Evolutionary conservation across 1,284 basidiomycete genomes (phyloP), one percentile per base, ranked within the genome.

Genomic region (Vanrija sp.): DNA sequence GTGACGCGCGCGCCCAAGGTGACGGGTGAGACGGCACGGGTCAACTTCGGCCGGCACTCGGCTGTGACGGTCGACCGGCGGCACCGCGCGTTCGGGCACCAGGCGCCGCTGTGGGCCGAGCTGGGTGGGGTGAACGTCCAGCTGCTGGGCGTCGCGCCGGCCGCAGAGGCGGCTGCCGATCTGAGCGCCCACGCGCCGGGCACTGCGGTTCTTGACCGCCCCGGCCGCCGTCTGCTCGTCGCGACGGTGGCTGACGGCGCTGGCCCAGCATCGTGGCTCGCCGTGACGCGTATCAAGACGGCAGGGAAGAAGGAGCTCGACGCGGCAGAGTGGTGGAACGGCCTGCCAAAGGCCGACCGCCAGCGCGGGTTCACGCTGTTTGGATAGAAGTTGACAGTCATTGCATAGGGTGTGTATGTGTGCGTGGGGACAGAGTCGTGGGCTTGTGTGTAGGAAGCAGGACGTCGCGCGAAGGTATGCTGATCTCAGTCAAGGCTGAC

Each of bases 41-140:
- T 91, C 34, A 71, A 86, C 61, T 92, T 89, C 71, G 46, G 58
- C 0, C 83, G 84, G 78, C 79, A 82, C 2, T 86, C 87, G 0
- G 66, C 74, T 7, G 71, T 77, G n/a, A 80, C 91, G 16, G 77
- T 81, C 1, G 59, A 61, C 18, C 76, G 83, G 38, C 77, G 83
- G 7, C 81, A 86, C 66, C 80, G 85, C n/a, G 91, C 83, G 0
- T 83, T 92, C 43, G 80, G 81, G 12, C 88, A 91, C 65, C 88
- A 90, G 73, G 86, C 87, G 44, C 71, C 73, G 3, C 56, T 77
- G 0, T 76, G 73, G 75, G 72, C 72, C 0, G 54, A 58, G 9
- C 25, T 64, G 6, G 21, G 46, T 16, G 60, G 51, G n/a, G 43
- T 44, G 3, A 45, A 51, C 18, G 43, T 62, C 15, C 62, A 64